Percentiles rank a stretch among this genome's conserved stretches.
These are phyloP conservation scores for Xylaria arbuscula DNA, from an alignment of 2,329 filamentous ascomycete species.

Conservation along the genomic window DNA sequence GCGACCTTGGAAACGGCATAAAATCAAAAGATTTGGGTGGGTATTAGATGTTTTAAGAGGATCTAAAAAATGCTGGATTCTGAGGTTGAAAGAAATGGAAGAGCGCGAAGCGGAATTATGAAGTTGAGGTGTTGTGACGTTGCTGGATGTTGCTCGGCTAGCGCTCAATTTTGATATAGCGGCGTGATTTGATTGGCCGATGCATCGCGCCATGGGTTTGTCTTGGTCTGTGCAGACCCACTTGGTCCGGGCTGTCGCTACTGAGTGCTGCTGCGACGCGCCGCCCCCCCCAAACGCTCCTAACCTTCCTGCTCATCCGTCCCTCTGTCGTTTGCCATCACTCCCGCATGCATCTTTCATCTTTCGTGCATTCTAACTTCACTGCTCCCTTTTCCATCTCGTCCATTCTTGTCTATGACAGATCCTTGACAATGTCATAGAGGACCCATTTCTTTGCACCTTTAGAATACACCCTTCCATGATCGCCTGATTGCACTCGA, in stretches of 20 bases:
- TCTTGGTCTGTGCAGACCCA: conserved; percentile 44
- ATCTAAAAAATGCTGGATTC: conserved; percentile 35
- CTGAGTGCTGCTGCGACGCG: conserved; percentile 39
- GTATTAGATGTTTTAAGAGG: conserved; percentile 21
- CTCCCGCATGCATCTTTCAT: conserved; percentile 24
- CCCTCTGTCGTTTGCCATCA: conserved; percentile 31
- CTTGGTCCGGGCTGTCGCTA: conserved; percentile 24
- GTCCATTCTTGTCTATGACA: conserved; percentile 8
- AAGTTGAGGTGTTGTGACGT: conserved; percentile 48
- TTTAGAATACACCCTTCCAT: conserved; percentile 23
- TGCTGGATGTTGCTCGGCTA: conserved; percentile 42
- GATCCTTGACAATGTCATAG: background rate
- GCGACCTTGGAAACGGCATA: conserved; percentile 41
- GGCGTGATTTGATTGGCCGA: conserved; percentile 45
- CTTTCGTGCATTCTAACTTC: background rate
- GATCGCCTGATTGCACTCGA: conserved; percentile 22
- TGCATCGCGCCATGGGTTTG: conserved; percentile 37
- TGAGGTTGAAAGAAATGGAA: conserved; percentile 47
- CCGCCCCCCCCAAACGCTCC: conserved; percentile 34
- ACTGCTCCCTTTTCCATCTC: conserved; percentile 19
- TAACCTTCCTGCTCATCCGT: conserved; percentile 26
- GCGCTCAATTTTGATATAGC: conserved; percentile 19
- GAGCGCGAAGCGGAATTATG: conserved; percentile 40
- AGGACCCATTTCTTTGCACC: conserved; percentile 11
- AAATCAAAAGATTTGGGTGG: conserved; percentile 14